Base-by-base conservation (phyloP, 345 rosid genomes). In the Dipteronia sinensis region DNA sequence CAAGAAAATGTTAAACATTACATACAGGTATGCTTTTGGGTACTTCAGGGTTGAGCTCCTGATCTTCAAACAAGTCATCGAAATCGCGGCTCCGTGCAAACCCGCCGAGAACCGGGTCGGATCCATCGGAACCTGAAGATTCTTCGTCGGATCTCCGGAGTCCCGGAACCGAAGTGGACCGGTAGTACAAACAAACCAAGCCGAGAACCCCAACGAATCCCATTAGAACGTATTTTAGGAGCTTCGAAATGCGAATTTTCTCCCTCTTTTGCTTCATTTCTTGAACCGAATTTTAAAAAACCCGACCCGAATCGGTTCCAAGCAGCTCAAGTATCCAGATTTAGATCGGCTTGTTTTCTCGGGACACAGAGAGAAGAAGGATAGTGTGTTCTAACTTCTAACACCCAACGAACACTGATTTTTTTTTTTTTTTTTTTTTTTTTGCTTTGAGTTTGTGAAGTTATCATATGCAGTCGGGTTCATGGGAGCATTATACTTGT, bases 1-100 rank as follows among this genome's bases (percentile, higher is more conserved):
- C 68, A 65, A 8, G 17, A 31, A 34, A 23, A 69, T 10, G 34
- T 22, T 10, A 69, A 49, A 66, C 9, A 15, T 6, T 17, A 77
- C 90, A 49, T 83, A 95, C 98, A 72, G 97, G 98, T 51, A 95
- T 80, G 78, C 88, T 89, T 79, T 85, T 86, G 31, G 89, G 94
- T 59, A 87, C 84, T 71, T 83, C 82, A 10, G 78, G 65, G 59
- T 40, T 72, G 82, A 82, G 82, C 76, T 79, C 81, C 38, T 51
- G 78, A 29, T 87, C 89, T 51, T 80, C 79, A 47, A 84, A 71
- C 67, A 80, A 68, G 73, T 80, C 89, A 63, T 79, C 87, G 27
- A 84, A 69, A 53, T 81, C 89, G 13, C 65, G 80, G 59, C 69
- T 63, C 69, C 78, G 56, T 6, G 58, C 23, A 77, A 74, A 75